Evolutionary conservation across 2,329 filamentous ascomycete species (phyloP), one percentile per base, ranked within the genome.

Genomic region (Cordyceps cateniannulata): DNA sequence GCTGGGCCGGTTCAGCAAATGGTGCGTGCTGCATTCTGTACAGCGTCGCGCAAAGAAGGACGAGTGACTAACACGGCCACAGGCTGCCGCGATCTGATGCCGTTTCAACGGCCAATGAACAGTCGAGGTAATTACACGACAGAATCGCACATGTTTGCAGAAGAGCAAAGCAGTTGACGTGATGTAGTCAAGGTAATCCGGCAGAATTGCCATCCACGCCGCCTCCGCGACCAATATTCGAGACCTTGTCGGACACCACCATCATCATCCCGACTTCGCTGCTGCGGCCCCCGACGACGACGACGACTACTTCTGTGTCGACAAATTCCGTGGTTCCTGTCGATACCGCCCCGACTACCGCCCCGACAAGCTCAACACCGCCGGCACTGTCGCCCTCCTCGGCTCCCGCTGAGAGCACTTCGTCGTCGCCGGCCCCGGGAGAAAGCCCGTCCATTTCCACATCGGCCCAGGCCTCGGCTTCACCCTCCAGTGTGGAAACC

Each of bases 1-100:
- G 70, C 65, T 72, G 35, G 67, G 58, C 69, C 72, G 70, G 69
- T 67, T 65, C 65, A 65, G 64, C 69, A 64, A 65, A 50, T 38
- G 42, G 53, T 55, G 62, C 69, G 72, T 74, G 10, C 6, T 18
- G 18, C 42, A 2, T 20, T n/a, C 4, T 40, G 38, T 40, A 2
- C 42, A 45, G n/a, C n/a, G 42, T 45, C n/a, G 42, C 42, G 42
- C 42, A 45, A 24, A 20, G 25, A 9, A 32, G 18, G 38, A 40
- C 38, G 38, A 40, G 32, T 8, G n/a, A 53, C 54, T 62, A 35
- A 59, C 54, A 58, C 18, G 47, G 18, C n/a, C 14, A 1, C 14
- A 59, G 57, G 57, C 22, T 53, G 52, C 49, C 49, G 24, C 57
- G 57, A n/a, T 51, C 57, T 4, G 29, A 25, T 16, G 20, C 25